Conservation (phyloP, 2,329 filamentous ascomycete genomes). For the Trematosphaeria pertusa region DNA sequence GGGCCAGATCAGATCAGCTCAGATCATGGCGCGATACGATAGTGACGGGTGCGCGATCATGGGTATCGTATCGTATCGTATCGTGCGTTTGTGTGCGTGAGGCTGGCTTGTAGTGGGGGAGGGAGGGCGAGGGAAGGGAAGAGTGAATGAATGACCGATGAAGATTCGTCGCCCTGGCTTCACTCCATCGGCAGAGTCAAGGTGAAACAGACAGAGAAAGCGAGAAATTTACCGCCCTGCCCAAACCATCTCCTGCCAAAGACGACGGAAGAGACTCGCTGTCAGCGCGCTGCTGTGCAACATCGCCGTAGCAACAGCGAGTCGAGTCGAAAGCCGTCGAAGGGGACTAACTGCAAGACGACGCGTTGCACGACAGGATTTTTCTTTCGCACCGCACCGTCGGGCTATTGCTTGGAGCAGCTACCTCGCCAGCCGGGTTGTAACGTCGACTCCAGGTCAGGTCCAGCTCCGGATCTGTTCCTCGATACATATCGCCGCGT, state of each 20-base stretch:
- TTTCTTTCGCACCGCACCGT: slow-evolving; percentile 4
- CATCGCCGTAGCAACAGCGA: slow-evolving; percentile 5
- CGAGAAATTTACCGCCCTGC: not conserved
- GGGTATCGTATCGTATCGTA: too few species aligned
- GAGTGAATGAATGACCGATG: too few species aligned
- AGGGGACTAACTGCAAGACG: slow-evolving; percentile 8
- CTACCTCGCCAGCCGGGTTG: slow-evolving; percentile 9
- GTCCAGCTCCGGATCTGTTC: not conserved
- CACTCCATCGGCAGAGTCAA: too few species aligned
- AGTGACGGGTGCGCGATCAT: too few species aligned
- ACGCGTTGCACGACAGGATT: slow-evolving; percentile 14
- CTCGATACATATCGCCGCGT: not conserved
- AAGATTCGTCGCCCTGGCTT: too few species aligned
- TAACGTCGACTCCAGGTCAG: slow-evolving; percentile 16
- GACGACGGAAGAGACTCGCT: slow-evolving; percentile 6
- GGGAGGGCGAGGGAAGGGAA: too few species aligned
- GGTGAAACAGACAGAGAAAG: too few species aligned
- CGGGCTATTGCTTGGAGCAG: slow-evolving; percentile 7
- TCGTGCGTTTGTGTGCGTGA: too few species aligned
- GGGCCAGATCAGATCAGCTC: too few species aligned
- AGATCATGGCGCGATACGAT: too few species aligned
- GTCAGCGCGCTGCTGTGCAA: slow-evolving; percentile 16
- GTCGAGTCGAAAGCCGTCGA: slow-evolving; percentile 3
- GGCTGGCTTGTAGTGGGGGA: too few species aligned
- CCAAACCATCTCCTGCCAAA: not conserved